Base-by-base conservation (phyloP, 164 flowering plant genomes). In the Echeveria elegans region DNA sequence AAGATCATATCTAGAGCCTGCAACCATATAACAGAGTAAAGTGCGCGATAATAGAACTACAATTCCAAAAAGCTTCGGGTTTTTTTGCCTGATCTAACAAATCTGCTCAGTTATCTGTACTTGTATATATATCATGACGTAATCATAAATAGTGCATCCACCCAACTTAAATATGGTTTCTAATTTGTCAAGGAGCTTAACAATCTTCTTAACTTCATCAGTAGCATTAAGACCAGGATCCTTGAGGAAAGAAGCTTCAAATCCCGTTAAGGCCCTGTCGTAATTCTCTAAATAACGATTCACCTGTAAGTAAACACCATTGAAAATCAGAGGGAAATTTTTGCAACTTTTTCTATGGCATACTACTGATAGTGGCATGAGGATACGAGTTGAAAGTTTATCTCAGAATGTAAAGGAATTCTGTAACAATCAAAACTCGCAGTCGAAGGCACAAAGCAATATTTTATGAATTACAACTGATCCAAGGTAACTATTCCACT, bases 211-310 rank as follows among this genome's bases (percentile, higher is more conserved):
- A 67, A 86, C 89, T 76, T 90, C 93, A 68, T 81, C 88, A 24
- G 63, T 34, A 66, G 96, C 96, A 82, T 77, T 82, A 19, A 92
- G 88, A 70, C 90, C 82, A 72, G 98, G 96, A 81, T 92, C 96
- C 80, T 76, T 90, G 69, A 74, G 70, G 65, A 88, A 85, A 72
- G 98, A 96, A 75, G 96, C 92, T 81, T 90, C 93, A 81, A 90
- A 92, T 70, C 98, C 96, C 76, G 76, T 82, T 50, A 92, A 93
- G 36, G 98, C 96, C 72, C 90, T 84, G 73, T 88, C 93, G 77
- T 92, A 92, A 75, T 92, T 87, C 72, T 92, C 96, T 18, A 90
- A 75, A 72, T 87, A 92, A 75, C 81, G 83, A 78, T 89, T 84
- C 41, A 85, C 96, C 98, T 92, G 77, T 63, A 73, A 70, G 61